Evolutionary conservation across 2,329 filamentous ascomycete species (phyloP).

Genomic region (Diaporthe helianthi): DNA sequence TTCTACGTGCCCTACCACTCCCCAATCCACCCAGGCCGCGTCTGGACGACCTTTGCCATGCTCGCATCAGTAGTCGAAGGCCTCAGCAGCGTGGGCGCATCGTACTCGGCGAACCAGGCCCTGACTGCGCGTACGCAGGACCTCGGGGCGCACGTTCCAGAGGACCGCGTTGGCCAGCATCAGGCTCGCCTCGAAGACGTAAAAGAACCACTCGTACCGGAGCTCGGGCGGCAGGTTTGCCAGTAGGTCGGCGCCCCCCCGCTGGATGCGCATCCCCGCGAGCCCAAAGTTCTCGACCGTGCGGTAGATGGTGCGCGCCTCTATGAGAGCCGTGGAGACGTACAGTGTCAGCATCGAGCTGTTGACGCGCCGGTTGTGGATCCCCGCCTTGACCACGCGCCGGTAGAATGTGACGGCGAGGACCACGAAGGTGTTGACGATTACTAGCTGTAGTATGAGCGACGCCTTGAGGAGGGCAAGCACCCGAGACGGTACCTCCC

Average conservation of each 20-base stretch:
- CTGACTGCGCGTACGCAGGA: slow-evolving; percentile 40
- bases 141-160: too few species aligned
- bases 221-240: slow-evolving; percentile 44
- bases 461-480: slow-evolving; percentile 50
- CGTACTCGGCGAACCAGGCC: slow-evolving; percentile 48
- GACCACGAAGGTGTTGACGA: slow-evolving; percentile 53
- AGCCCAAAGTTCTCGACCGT: slow-evolving; percentile 55
- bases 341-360: slow-evolving; percentile 50
- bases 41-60: slow-evolving; percentile 54
- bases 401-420: slow-evolving; percentile 55
- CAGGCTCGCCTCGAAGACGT: slow-evolving; percentile 50
- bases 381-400: slow-evolving; percentile 40
- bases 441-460: slow-evolving; percentile 54
- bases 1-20: slow-evolving; percentile 68
- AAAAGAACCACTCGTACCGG: slow-evolving; percentile 55
- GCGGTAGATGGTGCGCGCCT: slow-evolving; percentile 57
- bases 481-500: slow-evolving; percentile 51
- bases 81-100: slow-evolving; percentile 54
- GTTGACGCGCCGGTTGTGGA: slow-evolving; percentile 35
- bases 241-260: slow-evolving; percentile 39
- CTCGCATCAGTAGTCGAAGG: slow-evolving; percentile 54
- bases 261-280: slow-evolving; percentile 43
- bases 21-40: slow-evolving; percentile 56
- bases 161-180: slow-evolving; percentile 51
- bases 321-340: slow-evolving; percentile 51